These are phyloP conservation scores for Penicillium sp. DNA, from an alignment of 2,329 filamentous ascomycete genomes.

Conservation along the genomic window DNA sequence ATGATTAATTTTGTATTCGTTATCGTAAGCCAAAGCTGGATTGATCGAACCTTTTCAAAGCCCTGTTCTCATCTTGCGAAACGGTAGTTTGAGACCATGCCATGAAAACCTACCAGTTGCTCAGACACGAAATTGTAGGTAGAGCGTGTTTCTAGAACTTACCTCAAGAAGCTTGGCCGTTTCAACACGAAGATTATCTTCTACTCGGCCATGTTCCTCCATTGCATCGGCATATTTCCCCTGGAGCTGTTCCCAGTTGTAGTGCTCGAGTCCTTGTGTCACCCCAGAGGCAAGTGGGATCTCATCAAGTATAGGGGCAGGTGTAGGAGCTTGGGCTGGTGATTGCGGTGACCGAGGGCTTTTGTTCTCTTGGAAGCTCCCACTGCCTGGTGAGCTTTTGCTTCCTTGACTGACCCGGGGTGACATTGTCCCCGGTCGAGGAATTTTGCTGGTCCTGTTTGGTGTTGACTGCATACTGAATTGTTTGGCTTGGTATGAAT, in stretches of 20 bases:
- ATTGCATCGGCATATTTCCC: conserved; percentile 66
- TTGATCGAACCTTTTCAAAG: conserved; percentile 64
- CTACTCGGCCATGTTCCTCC: conserved; percentile 59
- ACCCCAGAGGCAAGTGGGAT: conserved; percentile 30
- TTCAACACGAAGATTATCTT: conserved; percentile 64
- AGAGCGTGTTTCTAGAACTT: conserved; percentile 7
- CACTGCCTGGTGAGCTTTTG: conserved; percentile 1
- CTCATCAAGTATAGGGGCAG: conserved; percentile 3
- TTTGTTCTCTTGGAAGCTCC: conserved; percentile 8
- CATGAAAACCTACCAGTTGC: conserved; percentile 64
- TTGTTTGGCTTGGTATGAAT: background rate
- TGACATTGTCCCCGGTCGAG: conserved; percentile 11
- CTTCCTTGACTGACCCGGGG: conserved; percentile 13
- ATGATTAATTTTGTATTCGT: conserved; percentile 2
- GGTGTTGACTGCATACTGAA: conserved; percentile 4
- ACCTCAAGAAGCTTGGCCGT: conserved; percentile 67
- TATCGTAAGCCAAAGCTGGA: background rate
- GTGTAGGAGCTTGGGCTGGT: background rate
- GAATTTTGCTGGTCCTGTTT: conserved; percentile 5
- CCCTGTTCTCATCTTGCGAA: conserved; percentile 70
- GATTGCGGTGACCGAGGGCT: conserved; percentile 11
- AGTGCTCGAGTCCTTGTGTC: conserved; percentile 54
- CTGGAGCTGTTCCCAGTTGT: conserved; percentile 78
- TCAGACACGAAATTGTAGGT: background rate
- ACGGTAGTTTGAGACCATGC: conserved; percentile 74